Conservation (phyloP, 208 protist species). For the Phytomonas francai region DNA sequence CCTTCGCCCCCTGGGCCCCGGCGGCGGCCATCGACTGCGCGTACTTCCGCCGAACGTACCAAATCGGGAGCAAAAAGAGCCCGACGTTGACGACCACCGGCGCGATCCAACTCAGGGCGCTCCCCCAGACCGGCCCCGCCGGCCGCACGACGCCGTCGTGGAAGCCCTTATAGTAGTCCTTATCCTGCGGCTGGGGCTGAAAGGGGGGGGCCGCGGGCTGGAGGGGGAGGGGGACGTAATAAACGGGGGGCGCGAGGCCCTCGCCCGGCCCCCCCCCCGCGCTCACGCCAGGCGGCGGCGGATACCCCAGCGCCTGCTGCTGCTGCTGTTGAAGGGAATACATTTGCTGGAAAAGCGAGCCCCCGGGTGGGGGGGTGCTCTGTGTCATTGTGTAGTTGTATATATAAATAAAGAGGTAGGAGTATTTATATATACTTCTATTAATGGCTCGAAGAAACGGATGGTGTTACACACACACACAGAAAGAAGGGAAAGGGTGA, state of each 20-base stretch:
- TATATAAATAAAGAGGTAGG: neutral
- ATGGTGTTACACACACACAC: slow-evolving; percentile 3
- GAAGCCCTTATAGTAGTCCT: slow-evolving; percentile 88
- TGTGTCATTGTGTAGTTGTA: slow-evolving; percentile 9
- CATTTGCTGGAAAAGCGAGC: slow-evolving; percentile 79
- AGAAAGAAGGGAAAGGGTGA: neutral
- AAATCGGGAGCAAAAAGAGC: slow-evolving; percentile 82
- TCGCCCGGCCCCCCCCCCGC: neutral
- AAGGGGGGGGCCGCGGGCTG: slow-evolving; percentile 13
- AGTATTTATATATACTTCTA: neutral
- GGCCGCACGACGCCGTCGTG: slow-evolving; percentile 81
- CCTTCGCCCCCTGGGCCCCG: neutral
- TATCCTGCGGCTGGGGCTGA: slow-evolving; percentile 30
- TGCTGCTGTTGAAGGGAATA: slow-evolving; percentile 59
- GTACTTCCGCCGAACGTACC: slow-evolving; percentile 85
- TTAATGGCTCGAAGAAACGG: neutral
- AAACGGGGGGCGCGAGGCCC: neutral
- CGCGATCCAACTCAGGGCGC: slow-evolving; percentile 65
- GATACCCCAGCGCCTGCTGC: slow-evolving; percentile 9
- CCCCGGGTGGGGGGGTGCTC: slow-evolving; percentile 16
- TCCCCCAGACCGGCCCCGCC: slow-evolving; percentile 56
- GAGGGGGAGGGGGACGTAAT: slow-evolving; percentile 7
- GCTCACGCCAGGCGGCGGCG: neutral
- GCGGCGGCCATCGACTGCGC: slow-evolving; percentile 58
- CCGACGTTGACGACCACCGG: slow-evolving; percentile 76